These are phyloP conservation scores for Ustanciosporium gigantosporum DNA, from an alignment of 1,284 basidiomycete genomes.

Conservation along the genomic window DNA sequence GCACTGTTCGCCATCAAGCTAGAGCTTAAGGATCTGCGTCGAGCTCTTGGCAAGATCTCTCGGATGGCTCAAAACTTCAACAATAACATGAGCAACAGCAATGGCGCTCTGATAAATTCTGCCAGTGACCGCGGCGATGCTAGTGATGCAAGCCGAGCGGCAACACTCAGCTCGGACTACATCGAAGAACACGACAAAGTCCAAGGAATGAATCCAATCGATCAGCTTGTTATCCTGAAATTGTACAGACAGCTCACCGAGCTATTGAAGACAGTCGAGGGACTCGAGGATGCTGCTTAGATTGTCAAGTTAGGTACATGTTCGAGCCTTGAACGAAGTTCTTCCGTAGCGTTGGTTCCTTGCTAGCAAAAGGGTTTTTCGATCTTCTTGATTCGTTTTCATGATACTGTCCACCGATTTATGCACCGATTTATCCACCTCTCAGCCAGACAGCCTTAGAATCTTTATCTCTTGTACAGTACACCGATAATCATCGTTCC, in stretches of 20 bases:
- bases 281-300: slow-evolving; percentile 36
- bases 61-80: slow-evolving; percentile 30
- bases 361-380: too few species aligned
- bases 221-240: slow-evolving; percentile 56
- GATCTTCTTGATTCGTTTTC: too few species aligned
- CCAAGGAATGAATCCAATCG: slow-evolving; percentile 47
- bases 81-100: neutral
- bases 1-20: slow-evolving; percentile 59
- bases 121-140: too few species aligned
- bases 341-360: too few species aligned
- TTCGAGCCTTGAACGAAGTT: too few species aligned
- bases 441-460: too few species aligned
- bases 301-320: too few species aligned
- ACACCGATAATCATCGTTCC: too few species aligned
- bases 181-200: slow-evolving; percentile 1
- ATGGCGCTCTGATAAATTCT: neutral
- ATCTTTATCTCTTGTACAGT: too few species aligned
- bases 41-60: slow-evolving; percentile 51
- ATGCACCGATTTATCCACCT: too few species aligned
- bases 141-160: neutral
- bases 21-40: slow-evolving; percentile 52
- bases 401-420: too few species aligned
- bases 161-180: neutral
- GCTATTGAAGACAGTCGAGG: slow-evolving; percentile 51
- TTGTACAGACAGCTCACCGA: slow-evolving; percentile 53